Evolutionary conservation across 2,329 filamentous ascomycete genomes (phyloP), one percentile per base, ranked within the genome.

Genomic region (Tolypocladium cylindrosporum): DNA sequence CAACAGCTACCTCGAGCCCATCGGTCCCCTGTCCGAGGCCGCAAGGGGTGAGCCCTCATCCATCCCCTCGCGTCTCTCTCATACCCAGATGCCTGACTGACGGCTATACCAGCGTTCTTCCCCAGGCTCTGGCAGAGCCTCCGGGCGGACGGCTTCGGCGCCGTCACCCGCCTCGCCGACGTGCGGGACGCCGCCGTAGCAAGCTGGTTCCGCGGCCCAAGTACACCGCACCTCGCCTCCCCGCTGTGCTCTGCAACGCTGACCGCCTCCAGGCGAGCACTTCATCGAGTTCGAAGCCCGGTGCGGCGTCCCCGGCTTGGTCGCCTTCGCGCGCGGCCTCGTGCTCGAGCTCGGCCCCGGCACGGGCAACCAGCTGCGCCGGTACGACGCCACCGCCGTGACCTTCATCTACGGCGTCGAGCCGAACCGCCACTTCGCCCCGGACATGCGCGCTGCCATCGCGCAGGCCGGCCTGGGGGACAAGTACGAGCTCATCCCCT

Each of bases 321-420:
- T 48, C 24, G 43, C 24, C 21, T 45, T 21, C 11, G 42, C 42
- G 13, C 42, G 68, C 13, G 75, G 76, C 39, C 60, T 66, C 8
- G 65, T 78, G 52, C 71, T 79, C 40, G 77, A 79, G 59, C 67
- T 77, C 1, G 76, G 76, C 24, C 74, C 76, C 4, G 75, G 75
- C 3, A 60, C 69, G 50, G 77, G 76, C 37, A 77, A 75, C 60
- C 75, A 78, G 60, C 69, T 78, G 14, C 68, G 69, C 27, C 69
- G 70, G 39, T 77, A 69, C 60, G 67, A 74, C 61, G 21, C 62
- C 9, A 61, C 62, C 21, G 61, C 63, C 21, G 62, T 78, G 21
- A 63, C 66, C 1, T 63, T 61, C 31, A 55, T 77, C 19, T 75
- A 75, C 59, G 75, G 68, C 41, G 64, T 78, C 53, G 76, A 79